phyloP scores from a whole-genome alignment of 768 basidiomycete genomes.

The Auriscalpium orientale region DNA sequence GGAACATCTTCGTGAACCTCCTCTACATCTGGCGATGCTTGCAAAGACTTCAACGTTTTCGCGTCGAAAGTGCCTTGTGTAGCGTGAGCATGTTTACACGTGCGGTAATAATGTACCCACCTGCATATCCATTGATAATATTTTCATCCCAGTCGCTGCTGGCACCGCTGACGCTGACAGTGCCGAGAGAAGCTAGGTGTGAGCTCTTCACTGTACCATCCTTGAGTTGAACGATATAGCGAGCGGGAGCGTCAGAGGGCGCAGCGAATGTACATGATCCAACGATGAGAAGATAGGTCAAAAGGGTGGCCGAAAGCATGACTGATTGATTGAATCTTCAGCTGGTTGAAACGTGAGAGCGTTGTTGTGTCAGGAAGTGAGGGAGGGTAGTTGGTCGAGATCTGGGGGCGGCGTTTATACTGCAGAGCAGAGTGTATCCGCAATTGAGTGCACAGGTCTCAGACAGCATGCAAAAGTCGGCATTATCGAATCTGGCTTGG shows the following conservation, averaged over 20 bases:
- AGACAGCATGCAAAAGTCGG: no score
- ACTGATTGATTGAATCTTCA: no score
- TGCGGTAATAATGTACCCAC: neutral
- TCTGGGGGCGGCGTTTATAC: no score
- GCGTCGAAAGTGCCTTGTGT: constrained; percentile 14
- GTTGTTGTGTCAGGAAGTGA: no score
- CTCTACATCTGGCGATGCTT: constrained; percentile 14
- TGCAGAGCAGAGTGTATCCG: no score
- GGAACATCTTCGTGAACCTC: constrained; percentile 17
- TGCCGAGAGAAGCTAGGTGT: constrained; percentile 12
- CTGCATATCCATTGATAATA: constrained; percentile 19
- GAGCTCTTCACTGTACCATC: constrained; percentile 10
- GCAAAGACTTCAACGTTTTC: constrained; percentile 14
- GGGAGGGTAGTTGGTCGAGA: no score
- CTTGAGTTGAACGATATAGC: constrained; percentile 20
- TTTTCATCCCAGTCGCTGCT: constrained; percentile 17
- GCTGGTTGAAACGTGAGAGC: no score
- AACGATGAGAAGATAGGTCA: no score
- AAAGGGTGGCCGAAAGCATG: no score
- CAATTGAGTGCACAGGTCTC: no score
- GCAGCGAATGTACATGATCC: no score
- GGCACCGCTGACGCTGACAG: constrained; percentile 1
- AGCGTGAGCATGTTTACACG: neutral
- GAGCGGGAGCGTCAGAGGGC: neutral
- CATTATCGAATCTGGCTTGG: no score